Conservation (phyloP, 352 stramenopile genomes). For the Blastocystis sp. region DNA sequence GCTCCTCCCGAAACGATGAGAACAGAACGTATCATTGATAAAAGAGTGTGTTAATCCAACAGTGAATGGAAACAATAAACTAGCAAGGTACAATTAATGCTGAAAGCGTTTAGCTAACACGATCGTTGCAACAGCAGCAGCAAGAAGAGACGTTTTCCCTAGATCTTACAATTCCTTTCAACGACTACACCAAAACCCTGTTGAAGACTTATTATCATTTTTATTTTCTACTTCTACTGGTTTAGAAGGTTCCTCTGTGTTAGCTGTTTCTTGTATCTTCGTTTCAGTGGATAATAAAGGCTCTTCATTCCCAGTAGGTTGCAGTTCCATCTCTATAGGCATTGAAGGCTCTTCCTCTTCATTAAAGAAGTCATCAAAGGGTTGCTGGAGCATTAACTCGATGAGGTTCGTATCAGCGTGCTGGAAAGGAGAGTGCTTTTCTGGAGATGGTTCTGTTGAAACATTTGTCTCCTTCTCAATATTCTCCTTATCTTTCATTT, state of each 20-base stretch:
- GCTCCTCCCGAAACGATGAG: slow-evolving; percentile 41
- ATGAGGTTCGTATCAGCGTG: too few relatives aligned
- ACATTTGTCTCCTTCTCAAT: neutral
- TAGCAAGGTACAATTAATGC: slow-evolving; percentile 40
- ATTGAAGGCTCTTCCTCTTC: neutral
- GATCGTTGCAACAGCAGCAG: slow-evolving; percentile 22
- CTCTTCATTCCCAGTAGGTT: neutral
- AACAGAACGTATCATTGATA: neutral
- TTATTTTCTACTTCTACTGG: neutral
- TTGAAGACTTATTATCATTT: neutral
- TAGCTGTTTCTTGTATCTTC: neutral
- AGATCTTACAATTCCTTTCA: neutral
- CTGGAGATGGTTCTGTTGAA: too few relatives aligned
- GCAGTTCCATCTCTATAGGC: neutral
- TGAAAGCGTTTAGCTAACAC: slow-evolving; percentile 16
- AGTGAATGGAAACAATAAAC: neutral
- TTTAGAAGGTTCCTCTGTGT: neutral
- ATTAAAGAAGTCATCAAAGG: neutral
- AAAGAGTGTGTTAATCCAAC: neutral
- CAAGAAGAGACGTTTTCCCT: slow-evolving; percentile 34
- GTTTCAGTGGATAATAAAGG: neutral
- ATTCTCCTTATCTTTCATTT: neutral
- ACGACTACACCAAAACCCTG: slow-evolving; percentile 18
- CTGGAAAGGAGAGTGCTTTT: too few relatives aligned
- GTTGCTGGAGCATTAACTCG: too few relatives aligned